Evolutionary conservation across 768 basidiomycete genomes (phyloP).

Genomic region (Russula lepida): DNA sequence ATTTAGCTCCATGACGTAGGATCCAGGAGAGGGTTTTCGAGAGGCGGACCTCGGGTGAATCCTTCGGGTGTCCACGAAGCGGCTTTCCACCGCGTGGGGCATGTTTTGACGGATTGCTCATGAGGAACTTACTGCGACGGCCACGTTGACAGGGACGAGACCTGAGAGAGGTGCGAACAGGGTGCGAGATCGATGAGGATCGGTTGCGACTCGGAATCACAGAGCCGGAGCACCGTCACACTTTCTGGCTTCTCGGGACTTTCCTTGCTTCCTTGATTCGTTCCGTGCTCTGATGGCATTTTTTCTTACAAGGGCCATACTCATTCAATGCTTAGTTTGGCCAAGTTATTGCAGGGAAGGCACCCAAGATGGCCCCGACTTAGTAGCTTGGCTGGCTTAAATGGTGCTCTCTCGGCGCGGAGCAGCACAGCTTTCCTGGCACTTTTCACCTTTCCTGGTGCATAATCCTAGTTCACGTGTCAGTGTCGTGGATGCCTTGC

Average conservation of each 20-base stretch:
- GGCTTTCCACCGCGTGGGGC: slow-evolving; percentile 30
- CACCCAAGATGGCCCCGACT: not conserved
- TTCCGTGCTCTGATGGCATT: not conserved
- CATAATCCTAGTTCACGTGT: slow-evolving; percentile 8
- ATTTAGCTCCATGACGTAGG: slow-evolving; percentile 81
- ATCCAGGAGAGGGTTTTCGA: slow-evolving; percentile 89
- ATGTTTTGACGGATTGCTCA: slow-evolving; percentile 6
- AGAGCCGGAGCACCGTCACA: not conserved
- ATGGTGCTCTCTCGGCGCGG: not conserved
- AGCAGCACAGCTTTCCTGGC: not conserved
- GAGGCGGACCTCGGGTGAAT: slow-evolving; percentile 58
- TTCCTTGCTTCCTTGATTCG: not conserved
- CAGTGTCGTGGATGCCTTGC: slow-evolving; percentile 17
- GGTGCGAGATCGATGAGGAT: not conserved
- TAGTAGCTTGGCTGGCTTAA: not conserved
- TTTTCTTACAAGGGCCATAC: not conserved
- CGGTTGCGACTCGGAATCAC: not conserved
- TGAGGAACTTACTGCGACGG: not conserved
- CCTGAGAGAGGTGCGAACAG: not conserved
- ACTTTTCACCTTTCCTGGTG: not conserved
- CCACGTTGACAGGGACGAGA: too few species aligned
- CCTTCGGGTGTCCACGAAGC: slow-evolving; percentile 48
- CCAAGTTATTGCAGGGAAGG: not conserved
- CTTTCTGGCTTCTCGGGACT: not conserved
- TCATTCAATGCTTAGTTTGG: not conserved